Evolutionary conservation across 1,139 yeast species (phyloP).

Genomic region (Pichia terricola): DNA sequence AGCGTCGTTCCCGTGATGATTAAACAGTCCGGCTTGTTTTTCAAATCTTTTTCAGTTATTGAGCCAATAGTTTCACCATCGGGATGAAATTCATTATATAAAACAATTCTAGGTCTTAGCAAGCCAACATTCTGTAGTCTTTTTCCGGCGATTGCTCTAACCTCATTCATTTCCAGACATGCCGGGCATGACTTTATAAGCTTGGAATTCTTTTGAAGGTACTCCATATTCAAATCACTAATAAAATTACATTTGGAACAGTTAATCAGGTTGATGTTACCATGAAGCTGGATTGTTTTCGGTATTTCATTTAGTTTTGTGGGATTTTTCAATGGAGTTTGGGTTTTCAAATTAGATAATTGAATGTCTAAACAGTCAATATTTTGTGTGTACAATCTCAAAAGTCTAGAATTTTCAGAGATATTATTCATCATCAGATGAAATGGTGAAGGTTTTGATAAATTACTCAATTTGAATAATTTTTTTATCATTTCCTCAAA

Average conservation of each 20-base stretch:
- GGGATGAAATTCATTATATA: slow-evolving; percentile 83
- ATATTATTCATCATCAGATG: slow-evolving; percentile 54
- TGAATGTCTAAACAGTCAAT: slow-evolving; percentile 43
- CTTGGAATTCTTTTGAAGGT: slow-evolving; percentile 13
- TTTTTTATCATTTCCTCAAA: slow-evolving; percentile 70
- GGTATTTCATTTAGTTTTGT: slow-evolving; percentile 31
- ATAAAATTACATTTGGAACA: slow-evolving; percentile 67
- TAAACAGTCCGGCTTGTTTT: slow-evolving; percentile 61
- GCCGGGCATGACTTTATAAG: slow-evolving; percentile 46
- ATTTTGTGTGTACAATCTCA: slow-evolving; percentile 71
- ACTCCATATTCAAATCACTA: slow-evolving; percentile 31
- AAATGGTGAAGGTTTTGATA: slow-evolving; percentile 63
- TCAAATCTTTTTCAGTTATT: slow-evolving; percentile 59
- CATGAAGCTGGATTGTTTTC: slow-evolving; percentile 66
- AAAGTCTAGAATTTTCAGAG: slow-evolving; percentile 52
- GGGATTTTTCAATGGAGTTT: slow-evolving; percentile 31
- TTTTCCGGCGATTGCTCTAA: slow-evolving; percentile 51
- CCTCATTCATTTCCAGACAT: slow-evolving; percentile 43
- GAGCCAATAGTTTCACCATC: slow-evolving; percentile 76
- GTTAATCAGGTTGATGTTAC: slow-evolving; percentile 58
- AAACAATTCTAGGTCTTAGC: slow-evolving; percentile 70
- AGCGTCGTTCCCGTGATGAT: slow-evolving; percentile 81
- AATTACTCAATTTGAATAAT: slow-evolving; percentile 45
- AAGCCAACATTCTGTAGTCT: slow-evolving; percentile 69
- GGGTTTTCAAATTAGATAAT: slow-evolving; percentile 38